phyloP scores from a whole-genome alignment of 805 yeast genomes.

The Myxozyma geophila region DNA sequence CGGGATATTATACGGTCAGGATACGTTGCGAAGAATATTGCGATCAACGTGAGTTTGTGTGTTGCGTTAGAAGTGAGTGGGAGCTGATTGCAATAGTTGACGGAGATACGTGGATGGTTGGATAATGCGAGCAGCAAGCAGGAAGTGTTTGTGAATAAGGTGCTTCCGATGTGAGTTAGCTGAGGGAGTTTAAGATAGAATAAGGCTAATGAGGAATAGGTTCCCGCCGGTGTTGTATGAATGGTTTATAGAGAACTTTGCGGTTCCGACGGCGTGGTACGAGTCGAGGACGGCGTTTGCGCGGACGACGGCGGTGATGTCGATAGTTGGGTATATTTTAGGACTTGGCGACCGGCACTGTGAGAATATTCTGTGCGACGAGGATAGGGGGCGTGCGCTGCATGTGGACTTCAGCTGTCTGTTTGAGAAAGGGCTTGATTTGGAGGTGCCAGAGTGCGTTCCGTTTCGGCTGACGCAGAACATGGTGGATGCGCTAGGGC shows the following conservation, averaged over 20 bases:
- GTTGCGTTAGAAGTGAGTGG: neutral
- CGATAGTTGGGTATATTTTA: slow-evolving; percentile 90
- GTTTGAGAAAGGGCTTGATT: slow-evolving; percentile 75
- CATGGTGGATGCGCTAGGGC: slow-evolving; percentile 86
- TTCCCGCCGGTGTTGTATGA: slow-evolving; percentile 75
- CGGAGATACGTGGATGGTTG: slow-evolving; percentile 6
- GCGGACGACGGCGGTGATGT: slow-evolving; percentile 91
- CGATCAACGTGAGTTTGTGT: slow-evolving; percentile 4
- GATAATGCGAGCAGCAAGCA: neutral
- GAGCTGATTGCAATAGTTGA: neutral
- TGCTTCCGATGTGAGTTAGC: slow-evolving; percentile 26
- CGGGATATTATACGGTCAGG: slow-evolving; percentile 59
- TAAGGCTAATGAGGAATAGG: slow-evolving; percentile 16
- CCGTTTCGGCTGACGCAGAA: slow-evolving; percentile 92
- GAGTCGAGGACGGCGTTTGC: slow-evolving; percentile 73
- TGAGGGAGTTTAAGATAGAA: neutral
- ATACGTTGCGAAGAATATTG: slow-evolving; percentile 51
- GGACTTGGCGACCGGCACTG: slow-evolving; percentile 98
- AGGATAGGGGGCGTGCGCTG: slow-evolving; percentile 73
- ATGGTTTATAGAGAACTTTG: slow-evolving; percentile 88
- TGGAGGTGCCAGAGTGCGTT: slow-evolving; percentile 87
- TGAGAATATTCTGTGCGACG: slow-evolving; percentile 80
- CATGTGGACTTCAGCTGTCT: slow-evolving; percentile 98
- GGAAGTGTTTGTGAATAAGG: slow-evolving; percentile 14
- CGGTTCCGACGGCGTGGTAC: slow-evolving; percentile 90